phyloP scores from a whole-genome alignment of 306 rosid species.

The Acacia acuminata region DNA sequence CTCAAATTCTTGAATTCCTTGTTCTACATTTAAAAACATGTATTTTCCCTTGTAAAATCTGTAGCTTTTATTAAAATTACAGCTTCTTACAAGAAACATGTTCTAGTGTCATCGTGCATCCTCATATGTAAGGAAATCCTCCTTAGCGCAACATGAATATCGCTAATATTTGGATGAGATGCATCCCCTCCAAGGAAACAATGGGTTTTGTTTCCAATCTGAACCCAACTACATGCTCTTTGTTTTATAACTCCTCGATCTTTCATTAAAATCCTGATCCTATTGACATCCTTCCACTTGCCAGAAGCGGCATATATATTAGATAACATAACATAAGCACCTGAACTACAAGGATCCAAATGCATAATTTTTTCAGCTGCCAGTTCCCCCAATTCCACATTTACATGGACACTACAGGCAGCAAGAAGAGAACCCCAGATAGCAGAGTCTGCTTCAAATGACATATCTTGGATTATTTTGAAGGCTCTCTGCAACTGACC shows the following conservation, averaged over 20 bases:
- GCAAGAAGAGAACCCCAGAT: conserved; percentile 42
- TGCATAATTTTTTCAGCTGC: conserved; percentile 37
- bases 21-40: background rate
- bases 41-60: background rate
- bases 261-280: conserved; percentile 49
- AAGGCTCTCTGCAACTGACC: conserved; percentile 52
- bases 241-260: conserved; percentile 47
- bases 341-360: conserved; percentile 45
- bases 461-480: conserved; percentile 33
- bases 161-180: conserved; percentile 40
- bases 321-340: conserved; percentile 51
- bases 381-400: conserved; percentile 45
- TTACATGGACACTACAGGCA: conserved; percentile 44
- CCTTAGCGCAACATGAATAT: conserved; percentile 37
- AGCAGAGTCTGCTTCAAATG: conserved; percentile 39
- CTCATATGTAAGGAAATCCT: conserved; percentile 42
- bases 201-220: conserved; percentile 47
- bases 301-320: conserved; percentile 50
- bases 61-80: background rate
- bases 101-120: conserved; percentile 24
- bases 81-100: conserved; percentile 18
- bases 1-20: conserved; percentile 5
- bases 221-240: conserved; percentile 46
- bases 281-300: conserved; percentile 49
- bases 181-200: conserved; percentile 48